Evolutionary conservation across 2,329 filamentous ascomycete species (phyloP), one percentile per base, ranked within the genome.

Genomic region (Coniochaeta hoffmannii): DNA sequence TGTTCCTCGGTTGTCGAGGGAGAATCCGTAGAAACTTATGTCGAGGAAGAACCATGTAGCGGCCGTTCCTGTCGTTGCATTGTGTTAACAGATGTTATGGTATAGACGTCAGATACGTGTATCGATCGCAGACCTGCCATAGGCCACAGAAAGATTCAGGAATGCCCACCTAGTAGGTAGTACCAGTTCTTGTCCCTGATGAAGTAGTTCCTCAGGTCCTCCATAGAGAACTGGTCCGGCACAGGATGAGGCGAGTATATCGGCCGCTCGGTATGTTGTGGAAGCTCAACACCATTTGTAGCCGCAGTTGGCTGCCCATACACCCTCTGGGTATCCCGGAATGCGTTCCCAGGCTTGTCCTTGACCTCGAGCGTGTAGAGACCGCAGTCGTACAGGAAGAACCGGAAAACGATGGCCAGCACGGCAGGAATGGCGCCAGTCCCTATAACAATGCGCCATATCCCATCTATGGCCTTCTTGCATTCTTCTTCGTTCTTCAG

Each of bases 391-490:
- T 83, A 85, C 41, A 87, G 78, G 59, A 83, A 82, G 65, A 87
- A 83, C 17, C 85, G 81, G 62, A 87, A 87, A 36, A 85, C 73
- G 57, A 86, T 82, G 60, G 85, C 84, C 9, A 87, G 71, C 12
- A 83, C 70, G 4, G 83, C 84, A 0, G 85, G 85, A 0, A 86
- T 73, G 9, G 83, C 83, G 7, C 85, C 85, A 0, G 84, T 80
- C 1, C 83, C 85, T 59, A 87, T 80, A 30, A 87, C 81, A 63
- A 85, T 85, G 50, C 85, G 76, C 84, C 85, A 88, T 59, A 86
- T 81, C 1, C 76, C 79, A 59, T 87, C 84, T 1, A 86, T 71
- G 4, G 71, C 65, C 55, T 67, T 66, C 34, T 73, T 72, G 59
- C 77, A 80, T 56, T 77, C 73, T 8, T 73, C 69, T 8, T 76